phyloP scores from a whole-genome alignment of 345 rosid species.

The Laguncularia racemosa region DNA sequence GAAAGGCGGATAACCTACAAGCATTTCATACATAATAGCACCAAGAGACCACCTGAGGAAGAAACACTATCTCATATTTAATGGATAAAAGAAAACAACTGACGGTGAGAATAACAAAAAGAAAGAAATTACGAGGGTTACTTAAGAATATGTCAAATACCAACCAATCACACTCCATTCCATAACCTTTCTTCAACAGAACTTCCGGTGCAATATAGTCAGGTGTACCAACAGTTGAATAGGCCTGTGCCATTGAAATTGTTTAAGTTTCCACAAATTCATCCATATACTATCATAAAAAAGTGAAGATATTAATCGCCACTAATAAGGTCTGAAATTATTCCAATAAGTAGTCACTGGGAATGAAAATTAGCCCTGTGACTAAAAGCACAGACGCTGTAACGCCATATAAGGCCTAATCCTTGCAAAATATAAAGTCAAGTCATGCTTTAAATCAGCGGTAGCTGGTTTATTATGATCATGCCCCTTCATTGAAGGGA shows the following conservation, averaged over 20 bases:
- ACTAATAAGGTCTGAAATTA: background rate
- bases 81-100: slow-evolving; percentile 4
- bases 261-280: slow-evolving; percentile 9
- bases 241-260: slow-evolving; percentile 52
- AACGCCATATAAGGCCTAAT: no score
- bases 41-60: slow-evolving; percentile 96
- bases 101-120: slow-evolving; percentile 4
- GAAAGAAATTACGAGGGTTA: background rate
- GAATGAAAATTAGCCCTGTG: no score
- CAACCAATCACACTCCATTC: slow-evolving; percentile 98
- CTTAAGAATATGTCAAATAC: slow-evolving; percentile 24
- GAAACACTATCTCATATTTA: slow-evolving; percentile 7
- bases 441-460: no score
- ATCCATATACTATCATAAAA: background rate
- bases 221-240: slow-evolving; percentile 97
- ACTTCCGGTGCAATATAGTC: slow-evolving; percentile 98
- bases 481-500: no score
- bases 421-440: no score
- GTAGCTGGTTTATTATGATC: no score
- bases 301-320: background rate
- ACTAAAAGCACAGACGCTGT: no score
- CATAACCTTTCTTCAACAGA: slow-evolving; percentile 91
- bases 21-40: slow-evolving; percentile 99
- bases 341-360: no score
- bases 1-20: slow-evolving; percentile 97